phyloP scores from a whole-genome alignment of 106 monocot species.

The Alisma plantagoaquatica region DNA sequence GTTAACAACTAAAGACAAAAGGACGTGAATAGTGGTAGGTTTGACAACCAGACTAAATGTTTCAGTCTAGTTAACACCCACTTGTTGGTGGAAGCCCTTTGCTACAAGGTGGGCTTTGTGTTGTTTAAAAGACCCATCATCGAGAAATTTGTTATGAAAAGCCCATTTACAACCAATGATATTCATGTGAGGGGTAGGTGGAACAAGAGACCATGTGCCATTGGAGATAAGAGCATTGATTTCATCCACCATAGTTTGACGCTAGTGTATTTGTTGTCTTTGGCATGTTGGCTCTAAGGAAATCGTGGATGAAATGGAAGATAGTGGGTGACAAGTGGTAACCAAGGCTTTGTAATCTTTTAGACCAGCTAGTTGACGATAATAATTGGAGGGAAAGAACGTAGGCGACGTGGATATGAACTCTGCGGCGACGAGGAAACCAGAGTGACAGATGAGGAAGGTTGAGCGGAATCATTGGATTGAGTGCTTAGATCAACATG shows the following conservation, averaged over 20 bases:
- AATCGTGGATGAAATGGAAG: too few relatives aligned
- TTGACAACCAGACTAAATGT: constrained; percentile 1
- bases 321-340: too few relatives aligned
- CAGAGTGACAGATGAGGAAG: too few relatives aligned
- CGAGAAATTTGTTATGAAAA: background rate
- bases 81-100: background rate
- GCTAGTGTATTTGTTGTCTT: background rate
- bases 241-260: background rate
- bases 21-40: background rate
- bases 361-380: too few relatives aligned
- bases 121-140: background rate
- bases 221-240: background rate
- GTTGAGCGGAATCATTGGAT: too few relatives aligned
- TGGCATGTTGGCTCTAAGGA: background rate
- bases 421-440: too few relatives aligned
- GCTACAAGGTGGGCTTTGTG: background rate
- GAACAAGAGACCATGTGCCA: background rate
- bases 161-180: background rate
- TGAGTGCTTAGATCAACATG: too few relatives aligned
- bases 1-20: background rate
- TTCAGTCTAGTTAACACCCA: background rate
- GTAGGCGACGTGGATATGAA: too few relatives aligned
- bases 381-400: too few relatives aligned
- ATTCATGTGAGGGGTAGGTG: background rate
- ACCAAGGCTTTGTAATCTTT: too few relatives aligned